phyloP scores from a whole-genome alignment of 495 filamentous ascomycete genomes.

The Arthonia radiata region DNA sequence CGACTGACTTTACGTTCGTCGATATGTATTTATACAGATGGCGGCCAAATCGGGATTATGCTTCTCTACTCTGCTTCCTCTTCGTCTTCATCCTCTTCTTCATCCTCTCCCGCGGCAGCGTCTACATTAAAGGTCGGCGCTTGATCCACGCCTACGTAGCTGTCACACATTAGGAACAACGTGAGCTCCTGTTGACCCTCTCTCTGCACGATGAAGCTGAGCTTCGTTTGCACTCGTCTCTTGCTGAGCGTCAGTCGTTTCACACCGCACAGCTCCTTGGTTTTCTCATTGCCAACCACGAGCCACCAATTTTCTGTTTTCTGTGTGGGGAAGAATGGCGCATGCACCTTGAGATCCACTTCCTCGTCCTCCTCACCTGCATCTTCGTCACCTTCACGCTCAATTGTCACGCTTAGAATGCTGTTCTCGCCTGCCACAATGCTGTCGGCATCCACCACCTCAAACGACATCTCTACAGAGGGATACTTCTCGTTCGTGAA shows the following conservation, averaged over 20 bases:
- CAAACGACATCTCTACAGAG: conserved; percentile 70
- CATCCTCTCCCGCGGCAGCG: conserved; percentile 83
- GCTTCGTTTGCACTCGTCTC: conserved; percentile 45
- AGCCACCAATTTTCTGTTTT: conserved; percentile 99
- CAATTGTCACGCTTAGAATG: conserved; percentile 66
- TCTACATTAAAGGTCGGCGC: conserved; percentile 68
- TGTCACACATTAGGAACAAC: conserved; percentile 90
- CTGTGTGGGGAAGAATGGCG: conserved; percentile 73
- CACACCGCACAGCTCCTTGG: conserved; percentile 68
- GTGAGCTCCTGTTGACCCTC: conserved; percentile 72
- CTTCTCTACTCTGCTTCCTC: conserved; percentile 44
- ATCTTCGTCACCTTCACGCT: conserved; percentile 55
- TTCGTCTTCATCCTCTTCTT: conserved; percentile 68
- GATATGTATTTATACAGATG: too few relatives aligned
- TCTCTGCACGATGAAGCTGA: conserved; percentile 74
- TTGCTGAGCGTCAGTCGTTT: conserved; percentile 79
- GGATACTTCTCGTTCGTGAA: conserved; percentile 98
- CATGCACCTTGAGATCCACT: conserved; percentile 59
- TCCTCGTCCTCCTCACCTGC: conserved; percentile 38
- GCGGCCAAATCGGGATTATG: too few relatives aligned
- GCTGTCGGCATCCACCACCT: conserved; percentile 55
- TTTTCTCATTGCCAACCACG: conserved; percentile 69
- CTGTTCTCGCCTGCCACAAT: conserved; percentile 58
- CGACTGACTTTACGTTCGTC: too few relatives aligned
- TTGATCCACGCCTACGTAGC: conserved; percentile 92